A percentile compares a stretch with the other conserved stretches of the same genome.
Conservation (phyloP, 2,329 filamentous ascomycete genomes). For the Helotiales sp. region DNA sequence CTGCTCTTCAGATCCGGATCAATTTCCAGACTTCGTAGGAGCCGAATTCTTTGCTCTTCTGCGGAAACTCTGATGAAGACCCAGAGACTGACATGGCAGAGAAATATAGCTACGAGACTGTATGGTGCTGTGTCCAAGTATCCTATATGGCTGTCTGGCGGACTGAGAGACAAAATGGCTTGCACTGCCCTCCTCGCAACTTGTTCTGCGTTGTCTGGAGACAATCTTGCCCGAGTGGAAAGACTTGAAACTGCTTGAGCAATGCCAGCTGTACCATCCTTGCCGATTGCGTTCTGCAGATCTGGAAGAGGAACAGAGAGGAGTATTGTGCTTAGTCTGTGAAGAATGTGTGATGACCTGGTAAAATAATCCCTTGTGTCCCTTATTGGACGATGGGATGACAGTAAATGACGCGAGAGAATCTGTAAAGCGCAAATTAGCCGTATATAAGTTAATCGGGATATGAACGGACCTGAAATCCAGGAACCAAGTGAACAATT, state of each 20-base stretch:
- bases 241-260: slow-evolving; percentile 28
- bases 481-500: background rate
- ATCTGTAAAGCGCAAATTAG: slow-evolving; percentile 9
- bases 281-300: slow-evolving; percentile 35
- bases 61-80: slow-evolving; percentile 29
- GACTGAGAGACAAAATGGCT: slow-evolving; percentile 25
- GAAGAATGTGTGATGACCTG: slow-evolving; percentile 26
- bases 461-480: background rate
- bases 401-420: slow-evolving; percentile 22
- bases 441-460: background rate
- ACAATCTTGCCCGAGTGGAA: slow-evolving; percentile 23
- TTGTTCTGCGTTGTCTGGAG: slow-evolving; percentile 25
- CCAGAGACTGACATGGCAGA: slow-evolving; percentile 35
- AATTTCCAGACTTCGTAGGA: slow-evolving; percentile 11
- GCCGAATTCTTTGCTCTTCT: slow-evolving; percentile 9
- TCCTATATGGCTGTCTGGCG: slow-evolving; percentile 6
- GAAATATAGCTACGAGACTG: slow-evolving; percentile 32
- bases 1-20: slow-evolving; percentile 13
- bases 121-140: slow-evolving; percentile 30
- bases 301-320: slow-evolving; percentile 30
- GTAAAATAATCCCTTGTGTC: slow-evolving; percentile 29
- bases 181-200: slow-evolving; percentile 29
- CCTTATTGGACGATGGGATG: background rate
- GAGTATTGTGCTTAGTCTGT: slow-evolving; percentile 30
- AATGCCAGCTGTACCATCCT: slow-evolving; percentile 27